Evolutionary conservation across 331 rosid species (phyloP).

Genomic region (Quercus lobata): DNA sequence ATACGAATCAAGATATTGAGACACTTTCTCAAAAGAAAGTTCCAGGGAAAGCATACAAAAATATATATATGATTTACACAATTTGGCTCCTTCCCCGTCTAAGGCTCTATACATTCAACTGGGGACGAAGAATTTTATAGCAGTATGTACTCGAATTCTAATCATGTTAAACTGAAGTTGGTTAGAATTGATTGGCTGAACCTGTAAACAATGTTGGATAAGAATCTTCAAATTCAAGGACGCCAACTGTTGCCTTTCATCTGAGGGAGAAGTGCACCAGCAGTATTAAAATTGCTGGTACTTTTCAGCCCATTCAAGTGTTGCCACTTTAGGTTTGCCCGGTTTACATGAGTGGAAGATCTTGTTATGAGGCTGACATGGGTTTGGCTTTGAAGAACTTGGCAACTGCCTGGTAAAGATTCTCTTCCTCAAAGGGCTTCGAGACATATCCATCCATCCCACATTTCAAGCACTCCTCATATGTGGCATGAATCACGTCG

Average conservation of each 20-base stretch:
- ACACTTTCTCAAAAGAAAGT: constrained; percentile 21
- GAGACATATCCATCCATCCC: constrained; percentile 99
- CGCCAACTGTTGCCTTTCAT: constrained; percentile 9
- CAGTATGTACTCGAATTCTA: constrained; percentile 37
- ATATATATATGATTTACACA: constrained; percentile 54
- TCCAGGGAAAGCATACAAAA: constrained; percentile 36
- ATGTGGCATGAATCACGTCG: constrained; percentile 91
- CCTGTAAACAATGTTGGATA: constrained; percentile 15
- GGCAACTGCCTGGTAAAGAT: constrained; percentile 86
- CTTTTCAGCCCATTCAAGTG: not conserved
- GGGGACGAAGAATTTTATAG: constrained; percentile 34
- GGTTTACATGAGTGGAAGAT: not conserved
- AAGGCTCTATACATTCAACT: constrained; percentile 48
- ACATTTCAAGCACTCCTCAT: constrained; percentile 70
- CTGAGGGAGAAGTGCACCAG: constrained; percentile 19
- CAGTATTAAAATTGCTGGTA: constrained; percentile 38
- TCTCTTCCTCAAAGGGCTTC: constrained; percentile 97
- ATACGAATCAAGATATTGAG: constrained; percentile 12
- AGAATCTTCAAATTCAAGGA: constrained; percentile 20
- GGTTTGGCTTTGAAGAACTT: constrained; percentile 63
- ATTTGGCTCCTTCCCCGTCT: constrained; percentile 32
- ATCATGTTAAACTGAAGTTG: constrained; percentile 37
- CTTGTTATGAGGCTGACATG: constrained; percentile 23
- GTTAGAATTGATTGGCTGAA: constrained; percentile 39
- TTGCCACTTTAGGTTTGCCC: not conserved